Percentiles rank a stretch among this genome's conserved stretches.
Evolutionary conservation across 148 eudicot species (phyloP).

Genomic region (Chenopodium formosanum): DNA sequence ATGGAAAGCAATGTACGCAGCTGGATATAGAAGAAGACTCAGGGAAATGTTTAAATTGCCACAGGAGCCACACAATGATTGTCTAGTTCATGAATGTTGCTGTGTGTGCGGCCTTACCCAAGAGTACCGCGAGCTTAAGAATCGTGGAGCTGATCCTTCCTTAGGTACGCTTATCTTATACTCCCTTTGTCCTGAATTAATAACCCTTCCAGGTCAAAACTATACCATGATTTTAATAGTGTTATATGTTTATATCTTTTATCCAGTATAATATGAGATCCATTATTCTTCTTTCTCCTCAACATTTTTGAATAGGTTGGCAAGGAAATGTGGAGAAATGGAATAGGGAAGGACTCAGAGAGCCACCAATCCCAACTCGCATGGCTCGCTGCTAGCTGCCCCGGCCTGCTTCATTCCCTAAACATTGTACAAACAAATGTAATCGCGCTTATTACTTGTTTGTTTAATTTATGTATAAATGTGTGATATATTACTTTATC

Average conservation of each 20-base stretch:
- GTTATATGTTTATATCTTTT: no score
- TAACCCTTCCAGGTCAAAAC: no score
- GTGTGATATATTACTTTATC: no score
- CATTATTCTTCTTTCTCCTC: no score
- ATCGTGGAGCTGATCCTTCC: slow-evolving; percentile 35
- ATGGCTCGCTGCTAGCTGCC: slow-evolving; percentile 33
- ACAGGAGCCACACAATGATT: slow-evolving; percentile 32
- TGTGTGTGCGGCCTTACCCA: slow-evolving; percentile 37
- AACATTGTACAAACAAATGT: background rate
- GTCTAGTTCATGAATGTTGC: slow-evolving; percentile 27
- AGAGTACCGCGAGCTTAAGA: slow-evolving; percentile 32
- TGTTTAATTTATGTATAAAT: no score
- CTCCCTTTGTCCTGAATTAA: background rate
- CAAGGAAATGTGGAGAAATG: slow-evolving; percentile 33
- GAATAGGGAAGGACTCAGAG: slow-evolving; percentile 26
- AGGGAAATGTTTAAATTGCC: slow-evolving; percentile 33
- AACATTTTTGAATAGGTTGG: slow-evolving; percentile 23
- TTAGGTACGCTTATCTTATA: slow-evolving; percentile 14
- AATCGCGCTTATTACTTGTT: no score
- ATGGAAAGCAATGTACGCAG: slow-evolving; percentile 30
- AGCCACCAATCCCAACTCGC: slow-evolving; percentile 29
- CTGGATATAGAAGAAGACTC: slow-evolving; percentile 18
- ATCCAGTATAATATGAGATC: no score
- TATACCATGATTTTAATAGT: no score
- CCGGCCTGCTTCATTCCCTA: background rate